Base-by-base conservation (phyloP, 108 stramenopile species). In the Skeletonema marinoi region DNA sequence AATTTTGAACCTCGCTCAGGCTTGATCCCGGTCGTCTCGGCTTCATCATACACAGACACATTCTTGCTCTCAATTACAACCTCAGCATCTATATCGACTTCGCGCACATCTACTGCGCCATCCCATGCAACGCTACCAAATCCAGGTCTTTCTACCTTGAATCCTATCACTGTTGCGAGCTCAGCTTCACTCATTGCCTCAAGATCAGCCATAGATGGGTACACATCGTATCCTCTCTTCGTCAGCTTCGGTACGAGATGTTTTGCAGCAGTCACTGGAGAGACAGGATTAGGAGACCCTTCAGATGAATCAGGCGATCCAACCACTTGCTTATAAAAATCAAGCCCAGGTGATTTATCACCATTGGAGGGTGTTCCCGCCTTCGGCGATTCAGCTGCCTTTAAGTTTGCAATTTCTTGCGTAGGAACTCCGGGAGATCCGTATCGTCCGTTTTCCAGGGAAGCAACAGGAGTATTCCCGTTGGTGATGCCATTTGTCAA, bases 111-210 rank as follows among this genome's bases (percentile, higher is more conserved):
- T 4, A 97, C 96, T 42, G 88, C 88, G 36, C 96, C 98, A 68
- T 92, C 87, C 98, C 98, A 98, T 71, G 92, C 93, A 50, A 98
- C 88, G 64, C 83, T 90, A 35, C 96, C 98, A 59, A 88, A 85
- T 38, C 90, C 88, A 33, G 81, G 66, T 66, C 96, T 73, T 35
- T 81, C 73, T 0, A 98, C 85, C 32, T 81, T 82, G 74, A 98
- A 98, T 46, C 84, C 78, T 6, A 78, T 46, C 19, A 98, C 92
- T 51, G 96, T 86, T 31, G 96, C 96, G 32, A 98, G 91, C 68
- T 98, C 96, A 50, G 91, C 97, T 65, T 92, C 93, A 30, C 85
- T 86, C 86, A 92, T 89, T 10, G 59, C 48, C 61, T 74, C 54
- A 29, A 98, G 77, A 16, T 75, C 84, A 19, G 73, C 74, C 25